Evolutionary conservation across 2,329 filamentous ascomycete genomes (phyloP), one percentile per base, ranked within the genome.

Genomic region (Setomelanomma holmii): DNA sequence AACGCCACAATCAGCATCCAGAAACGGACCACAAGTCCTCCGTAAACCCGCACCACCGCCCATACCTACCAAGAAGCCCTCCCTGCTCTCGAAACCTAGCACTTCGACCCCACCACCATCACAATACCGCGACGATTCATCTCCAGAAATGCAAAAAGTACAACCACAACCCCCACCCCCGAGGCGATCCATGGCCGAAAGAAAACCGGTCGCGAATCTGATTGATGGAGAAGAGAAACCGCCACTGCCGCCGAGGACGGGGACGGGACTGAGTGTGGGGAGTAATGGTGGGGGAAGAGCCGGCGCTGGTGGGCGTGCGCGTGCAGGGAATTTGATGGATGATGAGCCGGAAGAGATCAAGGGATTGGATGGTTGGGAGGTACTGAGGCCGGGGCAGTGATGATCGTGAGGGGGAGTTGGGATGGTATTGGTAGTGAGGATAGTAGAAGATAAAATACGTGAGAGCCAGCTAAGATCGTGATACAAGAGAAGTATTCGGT

Each of bases 301-400:
- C 5, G 33, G n/a, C n/a, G n/a, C n/a, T n/a, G n/a, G n/a, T n/a
- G n/a, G n/a, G n/a, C n/a, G n/a, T n/a, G n/a, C n/a, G n/a, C n/a
- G 33, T 8, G 67, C 61, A 48, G 67, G 56, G 47, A 70, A 53
- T 51, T 45, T 75, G 50, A 53, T 76, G 62, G 74, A 76, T 43
- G 72, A 75, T 27, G 69, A 68, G 42, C 58, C 56, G 4, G 71
- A 71, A 23, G 71, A 70, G 12, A 47, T 74, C 60, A 63, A 67
- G 38, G 62, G 56, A 27, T 61, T 75, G 63, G 67, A 50, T 53
- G 71, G 70, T 33, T 77, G 75, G 75, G 74, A 76, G 57, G 75
- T 75, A 22, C 54, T 77, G 45, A 30, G 36, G 23, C 47, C 47
- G 3, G 40, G 33, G 20, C 11, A 40, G 14, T 36, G 46, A 38